phyloP scores from a whole-genome alignment of 2,329 filamentous ascomycete species.

The Aspergillaceae sp. region DNA sequence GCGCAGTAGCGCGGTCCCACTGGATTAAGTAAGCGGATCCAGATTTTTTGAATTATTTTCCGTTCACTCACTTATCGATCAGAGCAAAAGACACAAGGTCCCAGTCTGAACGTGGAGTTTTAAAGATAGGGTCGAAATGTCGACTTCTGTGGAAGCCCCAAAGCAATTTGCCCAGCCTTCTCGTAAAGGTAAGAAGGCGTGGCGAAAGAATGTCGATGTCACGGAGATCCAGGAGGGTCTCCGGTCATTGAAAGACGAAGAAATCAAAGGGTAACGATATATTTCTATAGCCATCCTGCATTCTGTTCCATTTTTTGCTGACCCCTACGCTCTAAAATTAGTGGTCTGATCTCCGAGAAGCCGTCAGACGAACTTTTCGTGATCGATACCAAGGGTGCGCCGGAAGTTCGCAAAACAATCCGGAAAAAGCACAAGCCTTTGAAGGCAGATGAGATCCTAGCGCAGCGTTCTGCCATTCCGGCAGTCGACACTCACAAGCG shows the following conservation, averaged over 20 bases:
- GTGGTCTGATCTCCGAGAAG: conserved; percentile 79
- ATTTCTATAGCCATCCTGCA: neutral
- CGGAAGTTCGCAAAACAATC: conserved; percentile 55
- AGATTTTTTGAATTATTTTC: conserved; percentile 19
- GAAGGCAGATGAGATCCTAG: conserved; percentile 86
- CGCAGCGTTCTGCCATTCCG: conserved; percentile 70
- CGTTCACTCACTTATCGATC: neutral
- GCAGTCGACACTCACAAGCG: conserved; percentile 74
- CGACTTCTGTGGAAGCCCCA: conserved; percentile 48
- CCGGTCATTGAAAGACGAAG: conserved; percentile 74
- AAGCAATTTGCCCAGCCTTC: conserved; percentile 81
- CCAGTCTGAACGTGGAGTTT: conserved; percentile 9
- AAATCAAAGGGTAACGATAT: conserved; percentile 67
- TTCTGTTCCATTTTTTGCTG: neutral
- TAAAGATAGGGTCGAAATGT: conserved; percentile 19
- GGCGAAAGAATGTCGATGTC: conserved; percentile 96
- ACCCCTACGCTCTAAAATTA: conserved; percentile 29
- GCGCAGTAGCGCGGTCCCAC: conserved; percentile 14
- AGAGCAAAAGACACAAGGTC: conserved; percentile 9
- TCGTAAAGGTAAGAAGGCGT: conserved; percentile 95
- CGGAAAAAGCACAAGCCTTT: conserved; percentile 66
- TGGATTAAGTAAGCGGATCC: conserved; percentile 24
- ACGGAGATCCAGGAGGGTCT: conserved; percentile 77
- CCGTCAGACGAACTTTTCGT: conserved; percentile 75
- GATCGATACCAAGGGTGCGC: conserved; percentile 66